Percentiles rank a stretch among this genome's conserved stretches.
phyloP scores from a whole-genome alignment of 257 asterid species.

The Petunia axillaris region DNA sequence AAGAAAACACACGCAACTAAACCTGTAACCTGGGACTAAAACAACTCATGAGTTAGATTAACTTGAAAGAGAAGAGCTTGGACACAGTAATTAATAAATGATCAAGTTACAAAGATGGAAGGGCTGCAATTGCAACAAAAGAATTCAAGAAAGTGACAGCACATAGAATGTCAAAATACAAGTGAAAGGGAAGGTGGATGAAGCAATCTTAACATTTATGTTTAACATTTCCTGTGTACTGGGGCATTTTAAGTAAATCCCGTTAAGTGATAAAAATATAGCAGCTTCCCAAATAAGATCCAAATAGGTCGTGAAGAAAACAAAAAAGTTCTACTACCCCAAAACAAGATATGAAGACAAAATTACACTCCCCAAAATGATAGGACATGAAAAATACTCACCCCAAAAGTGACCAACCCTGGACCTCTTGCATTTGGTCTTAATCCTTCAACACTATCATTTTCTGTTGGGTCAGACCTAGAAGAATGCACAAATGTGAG shows the following conservation, averaged over 20 bases:
- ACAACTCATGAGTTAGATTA: background rate
- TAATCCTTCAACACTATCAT: constrained; percentile 98
- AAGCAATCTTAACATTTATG: background rate
- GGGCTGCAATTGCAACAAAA: constrained; percentile 10
- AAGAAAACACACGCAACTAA: no score
- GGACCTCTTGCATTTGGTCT: constrained; percentile 99
- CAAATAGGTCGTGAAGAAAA: background rate
- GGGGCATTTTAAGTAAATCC: constrained; percentile 1
- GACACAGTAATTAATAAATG: background rate
- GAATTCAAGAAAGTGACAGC: constrained; percentile 16
- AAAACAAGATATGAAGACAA: constrained; percentile 17
- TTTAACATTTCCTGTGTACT: background rate
- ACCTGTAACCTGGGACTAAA: no score
- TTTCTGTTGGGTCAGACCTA: constrained; percentile 99
- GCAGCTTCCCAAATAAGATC: constrained; percentile 16
- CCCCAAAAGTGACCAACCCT: constrained; percentile 99
- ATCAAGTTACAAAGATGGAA: background rate
- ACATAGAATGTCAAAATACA: background rate
- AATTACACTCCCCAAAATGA: background rate
- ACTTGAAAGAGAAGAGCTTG: background rate
- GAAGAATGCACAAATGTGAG: constrained; percentile 35
- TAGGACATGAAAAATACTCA: constrained; percentile 40
- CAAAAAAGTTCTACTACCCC: background rate
- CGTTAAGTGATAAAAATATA: background rate
- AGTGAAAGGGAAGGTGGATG: background rate